A percentile compares a stretch with the other conserved stretches of the same genome.
phyloP scores from a whole-genome alignment of 164 flowering plant species.

The Vitis riparia region DNA sequence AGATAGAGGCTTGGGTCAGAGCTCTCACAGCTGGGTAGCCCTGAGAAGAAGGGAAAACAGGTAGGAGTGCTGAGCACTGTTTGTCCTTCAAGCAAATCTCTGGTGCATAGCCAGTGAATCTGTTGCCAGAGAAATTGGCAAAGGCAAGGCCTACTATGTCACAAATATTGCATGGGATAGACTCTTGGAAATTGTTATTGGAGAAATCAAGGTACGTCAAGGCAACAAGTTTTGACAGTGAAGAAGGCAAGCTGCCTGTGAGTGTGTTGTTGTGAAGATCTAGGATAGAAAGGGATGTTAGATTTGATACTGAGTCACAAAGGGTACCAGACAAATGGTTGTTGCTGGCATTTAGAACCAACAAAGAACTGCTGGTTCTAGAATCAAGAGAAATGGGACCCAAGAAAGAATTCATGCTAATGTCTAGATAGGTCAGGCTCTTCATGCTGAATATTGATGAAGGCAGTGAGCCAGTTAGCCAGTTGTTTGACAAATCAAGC shows the following conservation, averaged over 20 bases:
- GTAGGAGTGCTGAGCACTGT: constrained; percentile 21
- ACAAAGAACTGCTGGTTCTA: constrained; percentile 30
- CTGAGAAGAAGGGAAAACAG: constrained; percentile 5
- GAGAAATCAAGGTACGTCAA: constrained; percentile 64
- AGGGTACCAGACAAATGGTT: constrained; percentile 46
- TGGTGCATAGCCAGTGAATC: constrained; percentile 40
- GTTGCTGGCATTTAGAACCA: constrained; percentile 55
- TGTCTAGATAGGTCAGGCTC: constrained; percentile 45
- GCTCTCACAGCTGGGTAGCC: constrained; percentile 14
- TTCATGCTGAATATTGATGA: constrained; percentile 35
- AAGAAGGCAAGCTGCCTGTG: constrained; percentile 44
- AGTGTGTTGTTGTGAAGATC: constrained; percentile 59
- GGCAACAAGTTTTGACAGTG: constrained; percentile 37
- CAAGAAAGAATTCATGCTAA: constrained; percentile 50
- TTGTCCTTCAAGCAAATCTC: constrained; percentile 28
- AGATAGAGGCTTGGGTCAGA: constrained; percentile 27
- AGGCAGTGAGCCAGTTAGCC: constrained; percentile 43
- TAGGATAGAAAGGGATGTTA: constrained; percentile 44
- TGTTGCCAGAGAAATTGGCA: constrained; percentile 47
- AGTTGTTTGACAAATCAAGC: constrained; percentile 50
- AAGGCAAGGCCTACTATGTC: constrained; percentile 40
- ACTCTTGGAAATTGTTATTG: constrained; percentile 35
- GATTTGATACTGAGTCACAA: constrained; percentile 33
- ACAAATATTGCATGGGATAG: constrained; percentile 50
- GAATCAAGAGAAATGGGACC: constrained; percentile 35